These are phyloP conservation scores for Terfezia claveryi DNA, from an alignment of 495 filamentous ascomycete genomes.

Conservation along the genomic window DNA sequence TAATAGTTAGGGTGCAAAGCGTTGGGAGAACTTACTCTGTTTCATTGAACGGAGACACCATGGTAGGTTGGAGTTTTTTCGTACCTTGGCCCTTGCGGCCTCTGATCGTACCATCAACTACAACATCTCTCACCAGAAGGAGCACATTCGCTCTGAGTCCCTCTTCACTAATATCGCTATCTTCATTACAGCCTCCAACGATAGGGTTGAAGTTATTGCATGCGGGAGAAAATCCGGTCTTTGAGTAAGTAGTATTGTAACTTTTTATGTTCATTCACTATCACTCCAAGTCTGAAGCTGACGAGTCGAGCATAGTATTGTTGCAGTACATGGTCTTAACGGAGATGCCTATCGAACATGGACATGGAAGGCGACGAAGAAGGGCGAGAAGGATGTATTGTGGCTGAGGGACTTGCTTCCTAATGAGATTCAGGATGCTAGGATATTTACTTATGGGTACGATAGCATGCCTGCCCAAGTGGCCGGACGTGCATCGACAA, in stretches of 20 bases:
- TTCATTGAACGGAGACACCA: no score
- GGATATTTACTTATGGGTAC: constrained; percentile 67
- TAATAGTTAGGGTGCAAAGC: no score
- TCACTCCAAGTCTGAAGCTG: not conserved
- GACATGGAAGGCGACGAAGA: constrained; percentile 29
- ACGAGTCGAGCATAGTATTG: constrained; percentile 13
- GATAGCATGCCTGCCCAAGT: constrained; percentile 50
- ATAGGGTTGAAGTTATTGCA: not conserved
- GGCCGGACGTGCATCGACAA: constrained; percentile 40
- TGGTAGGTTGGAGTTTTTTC: no score
- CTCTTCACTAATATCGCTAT: not conserved
- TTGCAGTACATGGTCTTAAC: constrained; percentile 59
- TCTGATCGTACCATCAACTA: no score
- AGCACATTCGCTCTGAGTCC: no score
- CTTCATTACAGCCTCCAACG: not conserved
- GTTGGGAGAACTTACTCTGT: no score
- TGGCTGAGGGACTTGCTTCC: constrained; percentile 64
- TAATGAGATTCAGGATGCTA: constrained; percentile 36
- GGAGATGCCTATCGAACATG: constrained; percentile 56
- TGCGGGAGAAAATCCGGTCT: not conserved
- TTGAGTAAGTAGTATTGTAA: not conserved
- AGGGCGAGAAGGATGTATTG: constrained; percentile 35
- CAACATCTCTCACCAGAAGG: no score
- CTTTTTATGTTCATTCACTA: not conserved
- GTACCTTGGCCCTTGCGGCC: no score